phyloP scores from a whole-genome alignment of 2,329 filamentous ascomycete genomes.

The Pseudocercospora fuligena region DNA sequence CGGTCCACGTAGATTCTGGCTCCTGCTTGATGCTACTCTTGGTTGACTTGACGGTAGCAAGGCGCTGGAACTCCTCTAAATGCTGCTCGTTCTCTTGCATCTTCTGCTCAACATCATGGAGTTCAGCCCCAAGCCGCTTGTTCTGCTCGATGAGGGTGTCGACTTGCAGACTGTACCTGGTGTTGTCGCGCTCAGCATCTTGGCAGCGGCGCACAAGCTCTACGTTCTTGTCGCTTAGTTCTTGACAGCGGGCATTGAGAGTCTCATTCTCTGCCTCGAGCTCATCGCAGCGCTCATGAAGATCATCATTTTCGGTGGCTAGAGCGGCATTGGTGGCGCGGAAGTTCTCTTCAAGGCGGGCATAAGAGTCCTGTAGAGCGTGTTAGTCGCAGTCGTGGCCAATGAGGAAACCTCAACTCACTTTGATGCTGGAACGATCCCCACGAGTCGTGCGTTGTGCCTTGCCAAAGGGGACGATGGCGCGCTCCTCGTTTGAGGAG shows the following conservation, averaged over 20 bases:
- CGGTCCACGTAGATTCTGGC: not conserved
- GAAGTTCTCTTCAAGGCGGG: not conserved
- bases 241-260: not conserved
- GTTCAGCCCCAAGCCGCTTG: constrained; percentile 1
- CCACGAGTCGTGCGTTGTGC: not conserved
- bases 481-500: not conserved
- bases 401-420: not conserved
- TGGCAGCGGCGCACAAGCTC: not conserved
- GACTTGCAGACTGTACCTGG: not conserved
- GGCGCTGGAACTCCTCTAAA: constrained; percentile 3
- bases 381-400: not conserved
- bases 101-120: not conserved
- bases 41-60: not conserved
- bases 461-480: not conserved
- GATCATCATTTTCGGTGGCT: not conserved
- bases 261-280: constrained; percentile 10
- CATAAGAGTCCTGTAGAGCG: not conserved
- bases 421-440: not conserved
- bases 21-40: not conserved
- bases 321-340: constrained; percentile 6
- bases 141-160: not conserved
- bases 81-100: not conserved
- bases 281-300: constrained; percentile 5
- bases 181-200: not conserved
- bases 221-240: not conserved